phyloP scores from a whole-genome alignment of 2,329 filamentous ascomycete species.

The Phaeosphaeria sp. region DNA sequence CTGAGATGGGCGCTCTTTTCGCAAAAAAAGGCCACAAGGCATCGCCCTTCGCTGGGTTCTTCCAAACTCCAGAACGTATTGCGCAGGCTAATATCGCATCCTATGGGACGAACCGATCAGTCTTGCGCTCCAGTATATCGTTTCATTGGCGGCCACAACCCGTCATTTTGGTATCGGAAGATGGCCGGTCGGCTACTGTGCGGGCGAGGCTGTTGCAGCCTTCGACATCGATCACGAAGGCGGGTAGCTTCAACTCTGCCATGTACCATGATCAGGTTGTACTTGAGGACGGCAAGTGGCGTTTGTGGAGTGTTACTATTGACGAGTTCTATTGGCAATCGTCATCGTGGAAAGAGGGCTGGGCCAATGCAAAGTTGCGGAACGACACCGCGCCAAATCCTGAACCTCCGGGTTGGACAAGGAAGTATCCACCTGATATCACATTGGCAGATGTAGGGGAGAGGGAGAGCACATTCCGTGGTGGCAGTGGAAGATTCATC shows the following conservation, averaged over 20 bases:
- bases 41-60: slow-evolving; percentile 33
- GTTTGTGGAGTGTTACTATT: slow-evolving; percentile 35
- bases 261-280: slow-evolving; percentile 39
- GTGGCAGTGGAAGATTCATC: slow-evolving; percentile 26
- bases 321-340: slow-evolving; percentile 39
- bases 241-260: slow-evolving; percentile 30
- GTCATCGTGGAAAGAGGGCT: slow-evolving; percentile 29
- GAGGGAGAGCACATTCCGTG: slow-evolving; percentile 27
- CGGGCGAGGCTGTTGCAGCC: slow-evolving; percentile 31
- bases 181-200: slow-evolving; percentile 31
- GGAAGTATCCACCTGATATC: slow-evolving; percentile 32
- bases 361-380: slow-evolving; percentile 24
- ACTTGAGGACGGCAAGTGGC: slow-evolving; percentile 30
- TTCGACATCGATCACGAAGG: slow-evolving; percentile 25
- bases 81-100: slow-evolving; percentile 24
- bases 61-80: slow-evolving; percentile 27
- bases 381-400: slow-evolving; percentile 24
- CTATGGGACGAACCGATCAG: slow-evolving; percentile 29
- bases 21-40: slow-evolving; percentile 28
- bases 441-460: slow-evolving; percentile 26
- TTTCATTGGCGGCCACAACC: slow-evolving; percentile 38
- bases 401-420: slow-evolving; percentile 25
- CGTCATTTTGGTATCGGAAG: slow-evolving; percentile 32
- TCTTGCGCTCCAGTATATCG: slow-evolving; percentile 24
- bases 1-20: slow-evolving; percentile 27